Conservation (phyloP, 257 asterid genomes). For the Mitragyna speciosa region DNA sequence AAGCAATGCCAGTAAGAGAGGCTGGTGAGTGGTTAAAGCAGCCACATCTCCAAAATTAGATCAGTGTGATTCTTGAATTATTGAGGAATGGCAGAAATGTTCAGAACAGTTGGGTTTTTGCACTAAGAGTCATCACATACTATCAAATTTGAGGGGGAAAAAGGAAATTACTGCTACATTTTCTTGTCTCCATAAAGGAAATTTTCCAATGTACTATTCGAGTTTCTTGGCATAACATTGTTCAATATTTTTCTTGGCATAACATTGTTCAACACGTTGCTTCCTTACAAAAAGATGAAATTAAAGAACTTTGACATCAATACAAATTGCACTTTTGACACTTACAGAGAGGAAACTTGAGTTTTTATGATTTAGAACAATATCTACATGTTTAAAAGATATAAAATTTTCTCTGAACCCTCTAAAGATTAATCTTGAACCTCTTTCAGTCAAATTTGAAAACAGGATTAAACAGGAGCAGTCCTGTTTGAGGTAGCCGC, state of each 20-base stretch:
- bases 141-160: background rate
- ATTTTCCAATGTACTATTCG: background rate
- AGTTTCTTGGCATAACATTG: background rate
- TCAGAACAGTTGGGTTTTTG: background rate
- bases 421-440: background rate
- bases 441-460: background rate
- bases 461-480: conserved; percentile 10
- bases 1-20: background rate
- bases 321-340: no score
- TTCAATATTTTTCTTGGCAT: background rate
- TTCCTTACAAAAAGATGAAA: background rate
- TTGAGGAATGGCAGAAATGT: background rate
- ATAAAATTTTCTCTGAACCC: background rate
- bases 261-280: background rate
- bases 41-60: no score
- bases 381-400: background rate
- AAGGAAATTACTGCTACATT: background rate
- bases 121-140: background rate
- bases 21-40: background rate
- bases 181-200: background rate
- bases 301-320: background rate
- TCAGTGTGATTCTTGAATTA: no score
- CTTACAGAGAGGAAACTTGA: background rate
- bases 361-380: background rate
- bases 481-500: conserved; percentile 1